A percentile compares a stretch with the other conserved stretches of the same genome.
These are phyloP conservation scores for Gossypium herbaceum DNA, from an alignment of 345 rosid species.

Conservation along the genomic window DNA sequence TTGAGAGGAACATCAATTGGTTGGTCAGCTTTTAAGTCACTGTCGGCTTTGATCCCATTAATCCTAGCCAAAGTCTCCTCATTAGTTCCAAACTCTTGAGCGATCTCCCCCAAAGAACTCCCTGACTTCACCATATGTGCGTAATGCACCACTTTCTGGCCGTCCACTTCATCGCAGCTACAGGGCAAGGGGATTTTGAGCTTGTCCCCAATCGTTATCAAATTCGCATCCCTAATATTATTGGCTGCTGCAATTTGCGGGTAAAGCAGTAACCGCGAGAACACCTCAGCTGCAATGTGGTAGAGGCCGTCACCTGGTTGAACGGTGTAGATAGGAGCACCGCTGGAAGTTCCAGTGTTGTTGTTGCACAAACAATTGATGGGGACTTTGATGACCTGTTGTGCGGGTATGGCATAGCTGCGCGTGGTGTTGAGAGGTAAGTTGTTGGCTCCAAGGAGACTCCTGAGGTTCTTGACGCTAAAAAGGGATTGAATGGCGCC, in stretches of 20 bases:
- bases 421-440: slow-evolving; percentile 34
- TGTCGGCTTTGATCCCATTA: slow-evolving; percentile 37
- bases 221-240: slow-evolving; percentile 9
- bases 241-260: slow-evolving; percentile 36
- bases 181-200: slow-evolving; percentile 63
- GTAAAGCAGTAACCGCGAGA: slow-evolving; percentile 22
- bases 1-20: slow-evolving; percentile 58
- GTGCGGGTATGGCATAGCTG: slow-evolving; percentile 5
- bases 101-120: slow-evolving; percentile 44
- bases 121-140: slow-evolving; percentile 47
- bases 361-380: slow-evolving; percentile 57
- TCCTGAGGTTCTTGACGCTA: slow-evolving; percentile 33
- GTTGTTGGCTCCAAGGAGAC: slow-evolving; percentile 56
- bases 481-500: slow-evolving; percentile 44
- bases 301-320: slow-evolving; percentile 32
- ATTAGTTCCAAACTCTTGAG: slow-evolving; percentile 38
- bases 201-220: slow-evolving; percentile 30
- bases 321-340: slow-evolving; percentile 43
- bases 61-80: slow-evolving; percentile 28
- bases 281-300: slow-evolving; percentile 36
- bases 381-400: slow-evolving; percentile 41
- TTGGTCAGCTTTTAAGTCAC: slow-evolving; percentile 29
- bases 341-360: slow-evolving; percentile 45
- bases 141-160: slow-evolving; percentile 46
- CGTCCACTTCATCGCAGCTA: slow-evolving; percentile 54